A percentile compares a stretch with the other conserved stretches of the same genome.
These are phyloP conservation scores for Aaosphaeria pasadenensis DNA, from an alignment of 2,329 filamentous ascomycete species.

Conservation along the genomic window DNA sequence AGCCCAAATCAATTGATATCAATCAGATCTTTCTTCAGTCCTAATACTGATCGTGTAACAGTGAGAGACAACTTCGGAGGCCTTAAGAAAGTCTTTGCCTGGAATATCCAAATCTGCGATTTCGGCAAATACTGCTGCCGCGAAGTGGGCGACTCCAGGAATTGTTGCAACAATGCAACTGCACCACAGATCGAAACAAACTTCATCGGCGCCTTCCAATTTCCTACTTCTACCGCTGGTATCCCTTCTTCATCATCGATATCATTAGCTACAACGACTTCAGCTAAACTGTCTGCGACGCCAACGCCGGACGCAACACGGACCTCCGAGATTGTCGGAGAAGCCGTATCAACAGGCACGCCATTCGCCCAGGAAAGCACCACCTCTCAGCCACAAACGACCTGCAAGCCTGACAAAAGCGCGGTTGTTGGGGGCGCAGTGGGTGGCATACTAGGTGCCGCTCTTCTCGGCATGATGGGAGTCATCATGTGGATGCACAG, in stretches of 20 bases:
- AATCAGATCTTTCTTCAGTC: too few species aligned
- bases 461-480: slow-evolving; percentile 13
- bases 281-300: slow-evolving; percentile 1
- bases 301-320: slow-evolving; percentile 1
- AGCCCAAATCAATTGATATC: background rate
- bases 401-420: slow-evolving; percentile 8
- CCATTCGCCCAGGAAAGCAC: slow-evolving; percentile 1
- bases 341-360: slow-evolving; percentile 7
- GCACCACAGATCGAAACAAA: slow-evolving; percentile 20
- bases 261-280: background rate
- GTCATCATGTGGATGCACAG: slow-evolving; percentile 22
- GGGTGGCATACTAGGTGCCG: slow-evolving; percentile 20
- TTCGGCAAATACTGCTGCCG: slow-evolving; percentile 35
- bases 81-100: slow-evolving; percentile 16
- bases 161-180: slow-evolving; percentile 28
- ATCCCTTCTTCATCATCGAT: slow-evolving; percentile 1
- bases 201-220: slow-evolving; percentile 19
- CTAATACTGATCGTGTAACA: background rate
- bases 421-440: slow-evolving; percentile 23
- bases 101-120: slow-evolving; percentile 34
- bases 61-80: slow-evolving; percentile 11
- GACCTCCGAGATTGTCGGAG: slow-evolving; percentile 1
- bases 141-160: slow-evolving; percentile 16
- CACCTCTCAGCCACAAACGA: background rate
- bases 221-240: slow-evolving; percentile 11